Base-by-base conservation (phyloP, 2,329 filamentous ascomycete species). In the Neoascochyta sp. region DNA sequence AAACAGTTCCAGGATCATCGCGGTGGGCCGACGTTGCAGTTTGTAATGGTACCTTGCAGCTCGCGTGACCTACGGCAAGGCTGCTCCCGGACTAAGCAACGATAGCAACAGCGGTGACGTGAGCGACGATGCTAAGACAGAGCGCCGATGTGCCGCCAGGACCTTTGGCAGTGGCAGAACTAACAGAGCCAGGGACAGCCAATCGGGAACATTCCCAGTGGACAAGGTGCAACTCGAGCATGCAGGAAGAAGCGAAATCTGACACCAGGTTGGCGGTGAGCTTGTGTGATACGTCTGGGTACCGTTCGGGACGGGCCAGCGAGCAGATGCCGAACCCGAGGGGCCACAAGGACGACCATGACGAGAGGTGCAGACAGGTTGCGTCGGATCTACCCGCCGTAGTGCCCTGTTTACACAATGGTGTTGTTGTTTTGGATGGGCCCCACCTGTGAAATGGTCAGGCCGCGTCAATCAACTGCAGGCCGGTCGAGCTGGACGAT, bases 211-310 rank as follows among this genome's bases (percentile, higher is more conserved):
- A 19, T 49, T 48, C 43, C 48, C 28, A 29, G 29, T 22, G 34
- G 22, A n/a, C n/a, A n/a, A n/a, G n/a, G n/a, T n/a, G n/a, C 36
- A 48, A 41, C 22, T 34, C 47, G 45, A 39, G 40, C 26, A 42
- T 36, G 32, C 15, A 41, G 30, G 40, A 29, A 13, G 28, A 36
- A 32, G 22, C 28, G 34, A 35, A 29, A 15, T 20, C 33, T 36
- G 43, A 40, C 38, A 47, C 38, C 16, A 34, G 35, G 35, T 26
- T 42, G 38, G 51, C 47, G 45, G 50, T 54, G 49, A 52, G 43
- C 38, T 36, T 45, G 47, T 52, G 41, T 36, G 37, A 50, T 32
- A 11, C 24, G 25, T n/a, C 21, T 8, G 25, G 21, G 17, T 22
- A 20, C 12, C 24, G 32, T 18, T 29, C 19, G 16, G 26, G 16